Base-by-base conservation (phyloP, 148 eudicot genomes). In the Heliamphora exappendiculata region DNA sequence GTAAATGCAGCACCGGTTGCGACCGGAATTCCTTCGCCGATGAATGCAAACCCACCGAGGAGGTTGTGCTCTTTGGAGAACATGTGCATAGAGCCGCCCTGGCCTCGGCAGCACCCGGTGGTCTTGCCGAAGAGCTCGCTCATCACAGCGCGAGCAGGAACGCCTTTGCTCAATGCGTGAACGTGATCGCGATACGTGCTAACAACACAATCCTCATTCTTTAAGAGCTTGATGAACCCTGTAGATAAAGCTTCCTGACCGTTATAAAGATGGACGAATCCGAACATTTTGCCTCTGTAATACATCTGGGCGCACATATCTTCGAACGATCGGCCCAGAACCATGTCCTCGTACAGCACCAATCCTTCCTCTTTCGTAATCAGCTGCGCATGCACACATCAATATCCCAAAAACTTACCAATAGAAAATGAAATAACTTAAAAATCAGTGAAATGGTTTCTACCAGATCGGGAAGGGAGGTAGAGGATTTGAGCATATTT, bases 41-140 rank as follows among this genome's bases (percentile, higher is more conserved):
- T 93, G 83, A 92, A 92, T 60, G 97, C 99, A 75, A 92, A 93
- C 1, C 97, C 99, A 39, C 99, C 99, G 31, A 95, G 89, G 73
- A 95, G 67, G n/a, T 93, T 93, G 85, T 91, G 93, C 78, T 95
- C 96, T 66, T 89, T 90, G 24, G 96, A 91, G 81, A 92, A 95
- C 97, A 95, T 92, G 80, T 95, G 99, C 99, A 95, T 95, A 22
- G 99, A 95, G 47, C 99, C 99, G 47, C 99, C 99, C 86, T 95
- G 97, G 66, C 99, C 99, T 6, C 97, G 86, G 78, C 96, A 93
- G 77, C 96, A 91, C 3, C 99, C 99, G 0, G 97, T 92, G 42
- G 90, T 86, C 86, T 88, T 91, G 45, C 97, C 99, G 59, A 92
- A 92, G 63, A 95, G 96, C 91, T 95, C 99, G n/a, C 96, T 86